A percentile compares a stretch with the other conserved stretches of the same genome.
phyloP scores from a whole-genome alignment of 164 flowering plant genomes.

The Protea cynaroides region DNA sequence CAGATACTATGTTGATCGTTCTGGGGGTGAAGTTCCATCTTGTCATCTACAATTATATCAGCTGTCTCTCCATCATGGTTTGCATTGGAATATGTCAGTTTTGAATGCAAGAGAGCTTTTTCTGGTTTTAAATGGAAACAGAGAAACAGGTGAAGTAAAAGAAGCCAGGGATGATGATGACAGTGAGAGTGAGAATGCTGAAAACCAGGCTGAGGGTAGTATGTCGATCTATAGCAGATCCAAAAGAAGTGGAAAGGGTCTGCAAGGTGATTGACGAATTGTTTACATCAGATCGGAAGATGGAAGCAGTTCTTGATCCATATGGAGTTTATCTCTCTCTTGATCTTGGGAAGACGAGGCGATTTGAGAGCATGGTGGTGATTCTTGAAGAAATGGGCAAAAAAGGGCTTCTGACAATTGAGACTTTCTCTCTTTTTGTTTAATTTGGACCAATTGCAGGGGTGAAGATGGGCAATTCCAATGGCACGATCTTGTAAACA shows the following conservation, averaged over 20 bases:
- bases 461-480: too few relatives aligned
- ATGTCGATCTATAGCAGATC: conserved; percentile 40
- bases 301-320: conserved; percentile 85
- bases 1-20: conserved; percentile 15
- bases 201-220: conserved; percentile 11
- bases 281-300: conserved; percentile 70
- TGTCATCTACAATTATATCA: conserved; percentile 68
- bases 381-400: conserved; percentile 85
- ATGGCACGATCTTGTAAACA: too few relatives aligned
- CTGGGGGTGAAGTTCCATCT: conserved; percentile 12
- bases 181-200: conserved; percentile 14
- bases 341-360: conserved; percentile 68
- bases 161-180: conserved; percentile 8
- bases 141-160: conserved; percentile 17
- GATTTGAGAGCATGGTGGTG: conserved; percentile 82
- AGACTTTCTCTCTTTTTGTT: conserved; percentile 61
- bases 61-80: conserved; percentile 4
- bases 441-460: too few relatives aligned
- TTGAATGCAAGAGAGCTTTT: conserved; percentile 11
- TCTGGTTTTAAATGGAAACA: conserved; percentile 17
- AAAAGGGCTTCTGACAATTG: conserved; percentile 57
- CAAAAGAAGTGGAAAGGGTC: conserved; percentile 55
- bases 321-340: conserved; percentile 52
- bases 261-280: conserved; percentile 80
- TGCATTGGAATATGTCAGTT: conserved; percentile 3